Conservation (phyloP, 768 basidiomycete genomes). For the Kwoniella europaea region DNA sequence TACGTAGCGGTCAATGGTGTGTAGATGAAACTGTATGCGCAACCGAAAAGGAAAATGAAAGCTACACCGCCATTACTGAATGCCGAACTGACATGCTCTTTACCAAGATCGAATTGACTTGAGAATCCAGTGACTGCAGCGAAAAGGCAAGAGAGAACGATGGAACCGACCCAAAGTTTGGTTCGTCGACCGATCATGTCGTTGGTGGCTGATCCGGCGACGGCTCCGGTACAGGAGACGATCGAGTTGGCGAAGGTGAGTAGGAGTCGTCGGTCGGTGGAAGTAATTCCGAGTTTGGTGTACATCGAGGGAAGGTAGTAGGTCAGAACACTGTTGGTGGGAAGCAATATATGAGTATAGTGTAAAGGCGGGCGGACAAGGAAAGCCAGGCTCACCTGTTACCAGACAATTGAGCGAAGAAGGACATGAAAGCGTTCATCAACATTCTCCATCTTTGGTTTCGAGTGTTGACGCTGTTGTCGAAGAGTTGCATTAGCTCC, state of each 20-base stretch:
- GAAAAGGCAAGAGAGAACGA: constrained; percentile 35
- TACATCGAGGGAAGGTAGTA: constrained; percentile 57
- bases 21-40: constrained; percentile 65
- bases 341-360: no score
- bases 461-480: constrained; percentile 23
- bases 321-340: constrained; percentile 59
- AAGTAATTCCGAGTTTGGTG: constrained; percentile 44
- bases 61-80: constrained; percentile 30
- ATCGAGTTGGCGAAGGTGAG: constrained; percentile 58
- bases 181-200: constrained; percentile 31
- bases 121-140: constrained; percentile 33
- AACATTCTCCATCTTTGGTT: constrained; percentile 50
- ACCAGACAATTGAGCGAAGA: constrained; percentile 67
- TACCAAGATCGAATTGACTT: constrained; percentile 31
- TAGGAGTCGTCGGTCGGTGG: constrained; percentile 51
- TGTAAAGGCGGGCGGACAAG: no score
- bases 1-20: constrained; percentile 68
- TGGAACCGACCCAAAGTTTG: constrained; percentile 31
- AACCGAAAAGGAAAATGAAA: constrained; percentile 63
- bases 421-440: constrained; percentile 65
- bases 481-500: constrained; percentile 5
- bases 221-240: constrained; percentile 55
- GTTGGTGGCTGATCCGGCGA: constrained; percentile 42
- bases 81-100: neutral
- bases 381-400: constrained; percentile 48